Evolutionary conservation across 768 basidiomycete genomes (phyloP), one percentile per base, ranked within the genome.

Genomic region (Kwoniella botswanensis): DNA sequence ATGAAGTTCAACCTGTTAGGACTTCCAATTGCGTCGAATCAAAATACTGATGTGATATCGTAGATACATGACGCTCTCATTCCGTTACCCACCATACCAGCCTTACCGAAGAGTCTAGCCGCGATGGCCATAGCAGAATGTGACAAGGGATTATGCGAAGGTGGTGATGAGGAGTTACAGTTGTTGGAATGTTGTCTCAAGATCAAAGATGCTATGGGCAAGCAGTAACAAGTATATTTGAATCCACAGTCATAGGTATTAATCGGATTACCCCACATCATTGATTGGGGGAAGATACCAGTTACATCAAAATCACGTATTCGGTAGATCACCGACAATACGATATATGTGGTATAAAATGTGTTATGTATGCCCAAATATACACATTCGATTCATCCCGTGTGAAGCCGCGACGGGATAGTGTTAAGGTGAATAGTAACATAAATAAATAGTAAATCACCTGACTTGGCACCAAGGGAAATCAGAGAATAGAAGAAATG

Each of bases 91-190:
- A 90, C 89, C 1, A 84, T 99, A 63, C 88, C 89, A 17, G 89
- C 91, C 22, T 88, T 89, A 26, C 91, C 93, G 71, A 98, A 98
- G 82, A 88, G 92, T 13, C 84, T 84, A 41, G 91, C 92, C 71
- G 92, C 92, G 2, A 86, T 97, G 21, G 89, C 89, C 3, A 90
- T 99, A 73, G 97, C 93, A 2, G 94, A 97, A 82, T 93, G 93
- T 29, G 97, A 99, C 84, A 98, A 98, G 83, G 93, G 93, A 0
- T 85, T 99, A 24, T 93, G 92, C 75, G 96, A 98, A 73, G 97
- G 97, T 0, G 94, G 93, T 17, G 97, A 99, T 78, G 97, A 99
- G 83, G 97, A 98, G 82, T 85, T 99, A 24, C 97, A 96, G 90
- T 88, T 93, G 42, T 85, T 99, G 15, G 93, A 97, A 79, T 90